phyloP scores from a whole-genome alignment of 2,329 filamentous ascomycete genomes.

The Cladosporium cucumerinum region DNA sequence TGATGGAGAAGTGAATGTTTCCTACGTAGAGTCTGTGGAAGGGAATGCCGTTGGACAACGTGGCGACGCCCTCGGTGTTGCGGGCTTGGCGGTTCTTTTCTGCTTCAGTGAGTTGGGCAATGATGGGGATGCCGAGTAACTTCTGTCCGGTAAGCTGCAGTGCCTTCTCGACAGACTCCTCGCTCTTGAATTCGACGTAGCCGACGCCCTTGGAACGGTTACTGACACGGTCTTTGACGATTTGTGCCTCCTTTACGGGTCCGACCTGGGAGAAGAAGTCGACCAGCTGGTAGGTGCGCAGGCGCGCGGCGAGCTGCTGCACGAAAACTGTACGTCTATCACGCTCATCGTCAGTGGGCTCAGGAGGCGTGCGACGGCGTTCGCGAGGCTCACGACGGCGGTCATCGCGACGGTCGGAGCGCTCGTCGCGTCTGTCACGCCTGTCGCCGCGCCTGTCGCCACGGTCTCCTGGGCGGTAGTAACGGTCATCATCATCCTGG shows the following conservation, averaged over 20 bases:
- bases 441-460: constrained; percentile 61
- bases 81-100: constrained; percentile 98
- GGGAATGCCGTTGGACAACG: constrained; percentile 77
- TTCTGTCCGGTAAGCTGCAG: constrained; percentile 98
- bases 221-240: constrained; percentile 96
- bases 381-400: constrained; percentile 45
- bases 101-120: constrained; percentile 96
- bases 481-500: constrained; percentile 44
- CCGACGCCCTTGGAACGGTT: constrained; percentile 97
- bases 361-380: constrained; percentile 52
- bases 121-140: constrained; percentile 96
- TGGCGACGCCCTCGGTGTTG: constrained; percentile 65
- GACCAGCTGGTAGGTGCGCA: constrained; percentile 88
- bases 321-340: constrained; percentile 97
- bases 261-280: constrained; percentile 95
- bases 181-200: constrained; percentile 97
- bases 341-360: constrained; percentile 89
- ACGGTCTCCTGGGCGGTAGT: constrained; percentile 41
- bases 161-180: constrained; percentile 88
- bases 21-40: constrained; percentile 98
- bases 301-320: constrained; percentile 90
- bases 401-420: constrained; percentile 41
- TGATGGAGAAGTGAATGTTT: constrained; percentile 99
- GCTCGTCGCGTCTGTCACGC: constrained; percentile 43
- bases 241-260: constrained; percentile 93